Conservation (phyloP, 805 yeast species). For the Candida vartiovaarae region DNA sequence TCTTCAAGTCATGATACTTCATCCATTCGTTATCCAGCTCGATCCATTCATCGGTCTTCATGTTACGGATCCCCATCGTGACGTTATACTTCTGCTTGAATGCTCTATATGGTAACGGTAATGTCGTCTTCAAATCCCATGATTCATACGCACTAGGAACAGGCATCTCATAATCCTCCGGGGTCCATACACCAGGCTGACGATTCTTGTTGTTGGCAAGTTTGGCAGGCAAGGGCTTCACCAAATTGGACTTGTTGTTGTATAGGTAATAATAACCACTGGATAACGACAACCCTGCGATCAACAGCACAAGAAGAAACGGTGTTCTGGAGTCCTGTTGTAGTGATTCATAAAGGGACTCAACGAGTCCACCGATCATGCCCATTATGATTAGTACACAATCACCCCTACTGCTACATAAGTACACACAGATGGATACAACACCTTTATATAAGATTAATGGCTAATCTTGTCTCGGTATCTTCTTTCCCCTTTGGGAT, state of each 20-base stretch:
- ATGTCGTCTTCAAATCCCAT: slow-evolving; percentile 14
- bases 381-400: neutral
- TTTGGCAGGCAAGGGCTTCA: slow-evolving; percentile 27
- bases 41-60: slow-evolving; percentile 60
- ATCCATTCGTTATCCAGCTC: slow-evolving; percentile 63
- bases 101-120: slow-evolving; percentile 31
- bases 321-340: neutral
- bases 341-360: neutral
- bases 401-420: too few relatives aligned
- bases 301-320: slow-evolving; percentile 2
- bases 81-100: slow-evolving; percentile 57
- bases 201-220: slow-evolving; percentile 39
- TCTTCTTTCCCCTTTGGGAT: neutral
- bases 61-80: slow-evolving; percentile 62
- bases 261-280: neutral
- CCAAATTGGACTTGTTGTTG: neutral
- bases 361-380: neutral
- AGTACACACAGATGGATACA: too few relatives aligned
- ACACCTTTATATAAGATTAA: neutral
- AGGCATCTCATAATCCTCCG: slow-evolving; percentile 46
- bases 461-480: neutral
- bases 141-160: slow-evolving; percentile 36
- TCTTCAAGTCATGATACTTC: slow-evolving; percentile 45
- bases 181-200: slow-evolving; percentile 44
- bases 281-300: neutral